These are phyloP conservation scores for Candida nonsorbophila DNA, from an alignment of 805 yeast genomes.

Conservation along the genomic window DNA sequence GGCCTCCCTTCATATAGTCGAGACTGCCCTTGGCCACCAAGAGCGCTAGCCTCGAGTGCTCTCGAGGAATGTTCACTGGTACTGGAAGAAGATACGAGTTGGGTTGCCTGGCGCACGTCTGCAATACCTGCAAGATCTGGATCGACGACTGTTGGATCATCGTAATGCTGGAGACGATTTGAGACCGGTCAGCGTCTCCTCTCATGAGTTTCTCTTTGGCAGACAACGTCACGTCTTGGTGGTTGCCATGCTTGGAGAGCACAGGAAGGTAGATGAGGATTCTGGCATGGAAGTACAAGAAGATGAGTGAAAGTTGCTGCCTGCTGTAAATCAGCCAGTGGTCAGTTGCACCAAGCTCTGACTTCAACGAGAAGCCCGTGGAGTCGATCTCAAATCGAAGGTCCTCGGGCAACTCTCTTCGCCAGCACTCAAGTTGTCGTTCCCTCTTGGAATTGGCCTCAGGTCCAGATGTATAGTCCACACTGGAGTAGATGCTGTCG, in stretches of 20 bases:
- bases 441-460: slow-evolving; percentile 32
- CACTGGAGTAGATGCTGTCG: slow-evolving; percentile 64
- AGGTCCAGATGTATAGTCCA: slow-evolving; percentile 21
- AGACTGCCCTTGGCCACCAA: slow-evolving; percentile 70
- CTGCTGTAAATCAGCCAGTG: slow-evolving; percentile 28
- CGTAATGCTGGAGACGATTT: slow-evolving; percentile 49
- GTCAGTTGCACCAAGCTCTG: slow-evolving; percentile 15
- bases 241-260: slow-evolving; percentile 35
- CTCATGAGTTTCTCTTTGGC: slow-evolving; percentile 27
- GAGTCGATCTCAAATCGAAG: slow-evolving; percentile 61
- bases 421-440: slow-evolving; percentile 74
- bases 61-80: slow-evolving; percentile 59
- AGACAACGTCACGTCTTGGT: slow-evolving; percentile 37
- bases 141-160: slow-evolving; percentile 65
- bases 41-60: slow-evolving; percentile 58
- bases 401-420: slow-evolving; percentile 58
- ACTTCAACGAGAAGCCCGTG: slow-evolving; percentile 43
- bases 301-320: slow-evolving; percentile 49
- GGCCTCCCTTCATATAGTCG: slow-evolving; percentile 81
- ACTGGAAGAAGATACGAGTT: slow-evolving; percentile 49
- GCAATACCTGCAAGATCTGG: slow-evolving; percentile 52
- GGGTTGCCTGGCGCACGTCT: slow-evolving; percentile 31
- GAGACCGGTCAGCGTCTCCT: slow-evolving; percentile 29
- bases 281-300: slow-evolving; percentile 38
- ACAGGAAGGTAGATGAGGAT: slow-evolving; percentile 38